Evolutionary conservation across 2,329 filamentous ascomycete species (phyloP), one percentile per base, ranked within the genome.

Genomic region (Phaeosphaeria sp.): DNA sequence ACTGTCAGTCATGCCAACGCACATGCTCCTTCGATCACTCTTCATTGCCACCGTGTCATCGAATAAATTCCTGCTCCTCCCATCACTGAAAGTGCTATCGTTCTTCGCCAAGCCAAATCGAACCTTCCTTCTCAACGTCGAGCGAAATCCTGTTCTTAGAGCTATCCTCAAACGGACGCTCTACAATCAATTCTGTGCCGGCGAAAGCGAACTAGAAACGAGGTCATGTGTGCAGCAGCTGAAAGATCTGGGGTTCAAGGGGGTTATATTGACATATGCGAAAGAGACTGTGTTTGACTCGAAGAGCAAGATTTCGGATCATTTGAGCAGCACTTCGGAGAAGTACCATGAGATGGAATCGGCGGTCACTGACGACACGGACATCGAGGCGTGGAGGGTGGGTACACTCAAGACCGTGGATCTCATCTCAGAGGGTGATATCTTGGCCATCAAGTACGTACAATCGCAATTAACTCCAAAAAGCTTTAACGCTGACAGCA

Each of bases 181-280:
- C 66, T 97, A 97, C 77, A 87, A 88, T 42, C 93, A 97, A 70
- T 97, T 96, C 74, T 97, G 93, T 75, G 92, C 92, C 0, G 93
- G 93, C 42, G 90, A 92, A 75, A 90, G 86, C 46, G 81, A 84
- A 0, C 65, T 74, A 2, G 90, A 96, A 76, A 90, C 96, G 4
- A 81, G 81, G 50, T 78, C 75, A 41, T 74, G 71, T 25, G 93
- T 90, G 0, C 85, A 92, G 39, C 72, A 82, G 1, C 79, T 84
- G 4, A 82, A 96, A 15, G 91, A 92, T 76, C 76, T 82, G 33
- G 93, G 93, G 0, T 96, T 92, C 72, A 86, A 85, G 20, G 93
- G 93, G 11, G 90, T 96, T 3, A 93, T 97, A 58, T 82, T 97
- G 46, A 89, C 90, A 23, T 96, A 96, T 69, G 92, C 92, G 7